Conservation (phyloP, 495 filamentous ascomycete species). For the Lasiosphaeriaceae sp. region DNA sequence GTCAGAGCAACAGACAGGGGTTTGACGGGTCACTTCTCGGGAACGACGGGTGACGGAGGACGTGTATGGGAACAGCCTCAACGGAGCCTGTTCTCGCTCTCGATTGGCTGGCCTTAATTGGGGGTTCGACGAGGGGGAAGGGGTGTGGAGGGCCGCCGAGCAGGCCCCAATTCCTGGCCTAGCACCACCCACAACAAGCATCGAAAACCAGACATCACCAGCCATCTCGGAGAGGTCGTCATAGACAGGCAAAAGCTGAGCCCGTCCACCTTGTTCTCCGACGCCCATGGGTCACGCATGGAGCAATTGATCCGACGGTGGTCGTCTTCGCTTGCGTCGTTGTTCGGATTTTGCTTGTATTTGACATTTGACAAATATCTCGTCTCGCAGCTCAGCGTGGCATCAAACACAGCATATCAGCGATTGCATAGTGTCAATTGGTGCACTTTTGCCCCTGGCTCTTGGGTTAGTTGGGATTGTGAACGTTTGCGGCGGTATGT, state of each 20-base stretch:
- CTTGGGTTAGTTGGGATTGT: too few relatives aligned
- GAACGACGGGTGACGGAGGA: conserved; percentile 26
- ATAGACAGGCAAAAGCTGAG: too few relatives aligned
- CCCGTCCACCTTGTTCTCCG: too few relatives aligned
- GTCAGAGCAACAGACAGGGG: conserved; percentile 26
- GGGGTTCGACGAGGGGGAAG: conserved; percentile 9
- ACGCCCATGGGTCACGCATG: neutral
- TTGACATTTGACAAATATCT: too few relatives aligned
- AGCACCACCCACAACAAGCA: conserved; percentile 1
- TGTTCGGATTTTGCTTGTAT: too few relatives aligned
- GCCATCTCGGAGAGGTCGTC: neutral
- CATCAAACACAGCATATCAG: too few relatives aligned
- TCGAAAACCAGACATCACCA: neutral
- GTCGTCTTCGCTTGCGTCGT: neutral
- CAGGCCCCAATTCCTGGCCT: neutral
- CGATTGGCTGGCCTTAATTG: conserved; percentile 29
- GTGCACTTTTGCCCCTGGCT: too few relatives aligned
- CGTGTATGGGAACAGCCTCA: conserved; percentile 27
- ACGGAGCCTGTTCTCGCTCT: conserved; percentile 5
- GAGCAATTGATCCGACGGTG: neutral
- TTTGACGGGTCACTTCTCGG: conserved; percentile 25
- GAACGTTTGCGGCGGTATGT: too few relatives aligned
- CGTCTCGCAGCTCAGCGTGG: too few relatives aligned
- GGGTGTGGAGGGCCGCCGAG: neutral
- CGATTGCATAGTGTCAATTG: too few relatives aligned